Base-by-base conservation (phyloP, 2,329 filamentous ascomycete species). In the Hypoxylon sp. region DNA sequence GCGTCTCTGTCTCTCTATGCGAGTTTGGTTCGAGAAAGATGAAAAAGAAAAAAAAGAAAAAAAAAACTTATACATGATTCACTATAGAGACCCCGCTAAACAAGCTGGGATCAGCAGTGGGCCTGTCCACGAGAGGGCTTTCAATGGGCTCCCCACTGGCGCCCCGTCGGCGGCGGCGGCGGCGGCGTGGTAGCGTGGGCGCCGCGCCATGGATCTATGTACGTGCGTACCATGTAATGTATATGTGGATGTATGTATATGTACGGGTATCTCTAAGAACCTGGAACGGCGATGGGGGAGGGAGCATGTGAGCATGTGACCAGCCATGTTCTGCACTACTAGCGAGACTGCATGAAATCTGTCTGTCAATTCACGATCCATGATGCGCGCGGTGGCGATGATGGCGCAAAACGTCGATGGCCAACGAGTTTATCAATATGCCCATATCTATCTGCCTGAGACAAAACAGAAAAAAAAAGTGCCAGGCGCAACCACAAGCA, bases 371-470 rank as follows among this genome's bases (percentile, higher is more conserved):
- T 48, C 63, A 63, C 63, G 50, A 51, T 48, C 60, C 60, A 32
- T 38, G 59, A 69, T 69, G 53, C 48, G 53, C 48, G 66, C 55
- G 13, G 60, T 65, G 63, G 60, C 57, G 52, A 63, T 55, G 63
- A 60, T 45, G 63, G 67, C 51, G 48, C 60, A 57, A 49, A 56
- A 60, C 57, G 59, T 48, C 41, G 55, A 46, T 41, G 30, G 30
- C 56, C 56, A 56, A 46, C 60, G 28, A 41, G 23, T 53, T 49
- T 43, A 59, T 41, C 30, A 43, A 57, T 36, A 57, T 52, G 28
- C n/a, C 49, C n/a, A n/a, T n/a, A n/a, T n/a, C 11, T 38, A 19
- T 43, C 38, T 43, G 38, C 38, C 45, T 43, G 25, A 56, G 53
- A 56, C 64, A 55, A 28, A 25, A 51, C 43, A n/a, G 57, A 48